Base-by-base conservation (phyloP, 495 filamentous ascomycete genomes). In the Astrothelium macrocarpum region DNA sequence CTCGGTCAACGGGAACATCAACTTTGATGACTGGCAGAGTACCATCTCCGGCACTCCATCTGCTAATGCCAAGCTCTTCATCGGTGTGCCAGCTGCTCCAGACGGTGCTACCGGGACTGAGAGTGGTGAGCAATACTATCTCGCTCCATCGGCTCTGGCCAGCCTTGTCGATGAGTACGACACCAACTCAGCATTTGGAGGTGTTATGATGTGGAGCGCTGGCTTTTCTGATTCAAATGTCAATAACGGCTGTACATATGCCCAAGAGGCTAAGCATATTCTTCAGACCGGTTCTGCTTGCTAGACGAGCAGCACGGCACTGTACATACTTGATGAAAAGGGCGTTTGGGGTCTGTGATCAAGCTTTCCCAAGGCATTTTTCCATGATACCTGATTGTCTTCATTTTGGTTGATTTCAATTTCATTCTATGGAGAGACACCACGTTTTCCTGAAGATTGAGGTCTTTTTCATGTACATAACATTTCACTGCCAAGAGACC, bases 141-240 rank as follows among this genome's bases (percentile, higher is more conserved):
- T 86, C 12, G 73, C 74, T 1, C 78, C 80, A 0, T 67, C 68
- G 0, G 79, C 87, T 63, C 81, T 78, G 20, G 68, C 73, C 39
- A 67, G 70, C 20, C 62, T 90, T 59, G 75, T 86, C 31, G 62
- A 74, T 1, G 73, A 76, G 39, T 85, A 82, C 68, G 79, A 80
- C 63, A 74, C 79, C 1, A 59, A 75, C 3, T 77, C 74, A 4
- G 53, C 32, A 1, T 90, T 90, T 65, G 87, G 86, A 60, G 88
- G 88, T 72, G 77, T 90, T 18, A 86, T 88, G 81, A 67, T 91
- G 10, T 90, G 85, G 84, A 49, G 26, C 62, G 68, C 78, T 4
- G 76, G 73, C 0, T 77, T 76, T 66, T 78, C 76, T 16, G 78
- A 80, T 63, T 60, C 73, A 0, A 77, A 79, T 29, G 70, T 76